Conservation (phyloP, 306 rosid genomes). For the Alnus rubra region DNA sequence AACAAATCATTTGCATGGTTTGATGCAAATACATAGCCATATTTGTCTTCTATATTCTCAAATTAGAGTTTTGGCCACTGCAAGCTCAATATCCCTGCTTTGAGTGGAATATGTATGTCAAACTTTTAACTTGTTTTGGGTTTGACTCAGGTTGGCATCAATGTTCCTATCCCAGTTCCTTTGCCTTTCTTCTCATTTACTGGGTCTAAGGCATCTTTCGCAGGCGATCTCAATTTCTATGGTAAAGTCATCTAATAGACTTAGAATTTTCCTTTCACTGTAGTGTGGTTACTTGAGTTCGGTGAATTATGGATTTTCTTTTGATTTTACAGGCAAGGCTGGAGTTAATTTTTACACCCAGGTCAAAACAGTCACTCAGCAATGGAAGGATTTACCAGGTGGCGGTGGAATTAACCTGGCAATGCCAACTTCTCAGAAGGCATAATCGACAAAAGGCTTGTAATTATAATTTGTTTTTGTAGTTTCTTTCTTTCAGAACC, state of each 20-base stretch:
- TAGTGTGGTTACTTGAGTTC: neutral
- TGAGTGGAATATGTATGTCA: slow-evolving; percentile 7
- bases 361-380: slow-evolving; percentile 85
- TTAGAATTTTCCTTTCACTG: neutral
- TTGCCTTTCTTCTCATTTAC: slow-evolving; percentile 93
- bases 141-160: slow-evolving; percentile 79
- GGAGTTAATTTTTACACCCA: slow-evolving; percentile 87
- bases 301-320: neutral
- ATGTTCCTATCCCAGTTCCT: slow-evolving; percentile 95
- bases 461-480: neutral
- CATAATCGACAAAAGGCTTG: slow-evolving; percentile 20
- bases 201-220: slow-evolving; percentile 88
- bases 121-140: slow-evolving; percentile 20
- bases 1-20: neutral
- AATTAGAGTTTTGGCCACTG: neutral
- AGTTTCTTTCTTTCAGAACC: neutral
- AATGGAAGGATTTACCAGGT: slow-evolving; percentile 85
- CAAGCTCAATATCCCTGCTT: neutral
- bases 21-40: neutral
- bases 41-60: neutral
- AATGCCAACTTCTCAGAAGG: slow-evolving; percentile 93
- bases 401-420: slow-evolving; percentile 65
- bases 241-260: slow-evolving; percentile 37
- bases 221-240: slow-evolving; percentile 86
- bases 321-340: slow-evolving; percentile 67